These are phyloP conservation scores for Penicillium daleae DNA, from an alignment of 495 filamentous ascomycete species.

Conservation along the genomic window DNA sequence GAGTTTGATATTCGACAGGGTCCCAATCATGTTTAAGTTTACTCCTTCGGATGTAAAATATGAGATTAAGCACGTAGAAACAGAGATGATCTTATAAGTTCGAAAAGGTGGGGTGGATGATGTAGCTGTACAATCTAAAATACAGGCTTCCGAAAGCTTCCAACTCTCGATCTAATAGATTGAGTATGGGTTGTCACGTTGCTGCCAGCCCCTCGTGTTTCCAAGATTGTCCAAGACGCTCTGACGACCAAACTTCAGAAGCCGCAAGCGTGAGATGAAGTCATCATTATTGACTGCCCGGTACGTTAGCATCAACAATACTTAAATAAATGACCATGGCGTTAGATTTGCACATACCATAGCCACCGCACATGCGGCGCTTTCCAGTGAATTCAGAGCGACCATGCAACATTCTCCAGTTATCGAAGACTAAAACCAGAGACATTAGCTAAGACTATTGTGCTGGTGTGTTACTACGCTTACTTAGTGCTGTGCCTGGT, in stretches of 20 bases:
- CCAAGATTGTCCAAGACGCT: slow-evolving; percentile 52
- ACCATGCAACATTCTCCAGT: slow-evolving; percentile 92
- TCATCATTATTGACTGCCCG: slow-evolving; percentile 79
- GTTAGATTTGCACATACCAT: slow-evolving; percentile 61
- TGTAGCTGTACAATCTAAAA: neutral
- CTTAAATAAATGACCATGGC: slow-evolving; percentile 7
- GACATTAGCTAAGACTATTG: slow-evolving; percentile 6
- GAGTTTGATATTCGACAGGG: no score
- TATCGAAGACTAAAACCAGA: slow-evolving; percentile 78
- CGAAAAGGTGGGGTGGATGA: neutral
- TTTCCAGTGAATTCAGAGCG: slow-evolving; percentile 78
- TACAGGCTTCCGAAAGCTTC: neutral
- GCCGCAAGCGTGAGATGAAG: slow-evolving; percentile 76
- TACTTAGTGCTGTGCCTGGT: slow-evolving; percentile 78
- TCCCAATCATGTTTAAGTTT: no score
- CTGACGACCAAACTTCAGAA: slow-evolving; percentile 65
- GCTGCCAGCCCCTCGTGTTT: slow-evolving; percentile 9
- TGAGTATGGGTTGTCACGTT: slow-evolving; percentile 8
- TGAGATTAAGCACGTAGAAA: no score
- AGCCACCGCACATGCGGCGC: slow-evolving; percentile 85
- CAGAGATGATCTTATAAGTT: neutral
- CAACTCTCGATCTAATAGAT: slow-evolving; percentile 8
- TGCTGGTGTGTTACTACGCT: slow-evolving; percentile 25
- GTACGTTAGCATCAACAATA: slow-evolving; percentile 12
- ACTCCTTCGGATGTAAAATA: no score